These are phyloP conservation scores for Fusarium sp. DNA, from an alignment of 2,329 filamentous ascomycete species.

Conservation along the genomic window DNA sequence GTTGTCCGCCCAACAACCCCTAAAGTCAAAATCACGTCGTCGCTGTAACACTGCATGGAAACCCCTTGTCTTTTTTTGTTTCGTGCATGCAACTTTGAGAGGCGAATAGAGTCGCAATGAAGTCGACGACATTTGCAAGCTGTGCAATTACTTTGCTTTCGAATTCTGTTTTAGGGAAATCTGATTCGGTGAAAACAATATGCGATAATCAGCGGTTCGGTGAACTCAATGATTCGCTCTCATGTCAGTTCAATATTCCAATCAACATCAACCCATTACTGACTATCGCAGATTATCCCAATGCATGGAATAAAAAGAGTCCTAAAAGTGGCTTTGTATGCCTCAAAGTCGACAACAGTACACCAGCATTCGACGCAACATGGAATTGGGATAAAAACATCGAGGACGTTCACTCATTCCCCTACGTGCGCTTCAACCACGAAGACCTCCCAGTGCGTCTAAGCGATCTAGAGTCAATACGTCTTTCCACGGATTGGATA, in stretches of 20 bases:
- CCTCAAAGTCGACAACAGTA: slow-evolving; percentile 41
- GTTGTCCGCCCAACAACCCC: slow-evolving; percentile 27
- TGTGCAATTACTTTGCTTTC: not conserved
- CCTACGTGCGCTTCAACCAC: slow-evolving; percentile 41
- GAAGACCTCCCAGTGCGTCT: slow-evolving; percentile 32
- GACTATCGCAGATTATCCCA: slow-evolving; percentile 38
- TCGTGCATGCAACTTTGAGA: not conserved
- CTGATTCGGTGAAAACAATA: not conserved
- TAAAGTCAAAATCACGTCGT: not conserved
- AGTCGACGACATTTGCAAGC: not conserved
- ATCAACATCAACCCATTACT: not conserved
- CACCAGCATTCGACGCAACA: slow-evolving; percentile 33
- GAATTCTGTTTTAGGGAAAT: not conserved
- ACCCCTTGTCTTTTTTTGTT: not conserved
- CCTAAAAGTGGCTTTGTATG: slow-evolving; percentile 40
- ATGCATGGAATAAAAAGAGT: slow-evolving; percentile 42
- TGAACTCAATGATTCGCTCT: slow-evolving; percentile 28
- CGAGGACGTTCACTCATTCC: slow-evolving; percentile 42
- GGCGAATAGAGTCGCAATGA: slow-evolving; percentile 3
- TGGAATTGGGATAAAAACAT: slow-evolving; percentile 42
- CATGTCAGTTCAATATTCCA: slow-evolving; percentile 7
- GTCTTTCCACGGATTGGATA: slow-evolving; percentile 39
- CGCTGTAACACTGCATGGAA: not conserved
- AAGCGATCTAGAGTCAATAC: slow-evolving; percentile 34
- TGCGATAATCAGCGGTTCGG: slow-evolving; percentile 25